These are phyloP conservation scores for Rostrohypoxylon terebratum DNA, from an alignment of 495 filamentous ascomycete species.

Conservation along the genomic window DNA sequence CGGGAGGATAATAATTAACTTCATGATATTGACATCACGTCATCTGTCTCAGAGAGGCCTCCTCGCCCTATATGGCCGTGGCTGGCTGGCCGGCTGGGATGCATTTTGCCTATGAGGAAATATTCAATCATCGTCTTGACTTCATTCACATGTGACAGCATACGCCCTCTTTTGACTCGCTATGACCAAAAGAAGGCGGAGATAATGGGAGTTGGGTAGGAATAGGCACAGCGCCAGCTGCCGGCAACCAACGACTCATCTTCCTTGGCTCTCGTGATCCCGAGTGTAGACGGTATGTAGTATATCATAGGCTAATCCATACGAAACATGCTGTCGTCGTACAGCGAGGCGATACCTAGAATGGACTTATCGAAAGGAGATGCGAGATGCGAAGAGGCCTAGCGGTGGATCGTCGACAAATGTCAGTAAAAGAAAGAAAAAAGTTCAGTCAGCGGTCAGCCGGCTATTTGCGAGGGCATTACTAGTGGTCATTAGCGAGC, in stretches of 20 bases:
- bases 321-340: constrained; percentile 15
- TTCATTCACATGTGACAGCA: constrained; percentile 34
- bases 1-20: constrained; percentile 22
- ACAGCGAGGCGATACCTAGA: constrained; percentile 23
- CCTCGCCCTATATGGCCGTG: constrained; percentile 8
- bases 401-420: constrained; percentile 20
- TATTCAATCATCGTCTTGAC: constrained; percentile 11
- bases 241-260: constrained; percentile 19
- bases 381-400: constrained; percentile 10
- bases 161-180: constrained; percentile 1
- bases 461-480: constrained; percentile 18
- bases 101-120: constrained; percentile 36
- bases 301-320: constrained; percentile 26
- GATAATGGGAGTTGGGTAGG: constrained; percentile 14
- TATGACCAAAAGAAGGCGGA: background rate
- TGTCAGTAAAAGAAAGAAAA: background rate
- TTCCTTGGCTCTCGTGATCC: constrained; percentile 33
- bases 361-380: constrained; percentile 18
- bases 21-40: constrained; percentile 44
- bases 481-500: constrained; percentile 21
- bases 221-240: constrained; percentile 15
- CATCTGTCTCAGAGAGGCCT: constrained; percentile 19
- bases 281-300: background rate
- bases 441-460: constrained; percentile 39
- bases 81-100: constrained; percentile 4